Base-by-base conservation (phyloP, 306 rosid genomes). In the Lathyrus sativus region DNA sequence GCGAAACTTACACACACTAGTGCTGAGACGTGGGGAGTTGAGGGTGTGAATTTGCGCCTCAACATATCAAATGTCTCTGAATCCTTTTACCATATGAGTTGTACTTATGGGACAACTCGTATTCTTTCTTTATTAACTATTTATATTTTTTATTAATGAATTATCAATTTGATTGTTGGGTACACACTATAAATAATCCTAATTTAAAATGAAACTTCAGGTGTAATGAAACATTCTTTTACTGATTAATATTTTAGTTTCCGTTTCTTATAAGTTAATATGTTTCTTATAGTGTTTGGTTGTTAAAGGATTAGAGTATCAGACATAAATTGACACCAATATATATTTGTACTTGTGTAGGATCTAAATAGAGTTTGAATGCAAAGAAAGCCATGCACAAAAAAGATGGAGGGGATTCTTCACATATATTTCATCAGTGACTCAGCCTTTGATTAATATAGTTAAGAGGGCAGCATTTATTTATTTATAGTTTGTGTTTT, bases 321-420 rank as follows among this genome's bases (percentile, higher is more conserved):
- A 51, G 3, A 49, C 45, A 51, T 66, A 22, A 5, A 72, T 62
- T 66, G 24, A 78, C n/a, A 15, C 1, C 38, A 42, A 61, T 24
- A 33, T 60, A 5, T 9, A 19, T n/a, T 10, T 28, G 2, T 42
- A 39, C 11, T 60, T 67, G 4, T 67, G 56, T 14, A 78, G 78
- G 82, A 43, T 54, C 62, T 35, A 67, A 28, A 19, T 50, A 14
- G 24, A 71, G 73, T 71, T 33, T 46, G 77, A 57, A 72, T 6
- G 53, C 41, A 17, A 54, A 56, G 67, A 33, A 73, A 39, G 74
- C 56, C 45, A 39, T 38, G 62, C 18, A 64, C 11, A 5, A 10
- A n/a, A 67, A 44, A 74, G 33, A 24, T 28, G 1, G 14, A 51
- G 65, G 19, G 51, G 51, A 65, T 29, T 42, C 55, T 29, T 56